Base-by-base conservation (phyloP, 148 eudicot species). In the Dianthus caryophyllus region DNA sequence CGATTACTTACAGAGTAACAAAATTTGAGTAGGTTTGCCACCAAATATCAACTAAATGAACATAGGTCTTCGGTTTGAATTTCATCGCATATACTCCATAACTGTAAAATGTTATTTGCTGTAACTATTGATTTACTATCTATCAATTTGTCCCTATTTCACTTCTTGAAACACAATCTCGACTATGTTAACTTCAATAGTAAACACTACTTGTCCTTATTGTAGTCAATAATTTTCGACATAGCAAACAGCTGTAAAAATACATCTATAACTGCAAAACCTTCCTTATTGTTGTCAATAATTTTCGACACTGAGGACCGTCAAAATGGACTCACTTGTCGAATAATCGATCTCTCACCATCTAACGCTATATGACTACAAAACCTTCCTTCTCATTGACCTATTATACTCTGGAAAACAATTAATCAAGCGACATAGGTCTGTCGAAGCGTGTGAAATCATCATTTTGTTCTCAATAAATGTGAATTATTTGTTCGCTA, bases 111-210 rank as follows among this genome's bases (percentile, higher is more conserved):
- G 44, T 50, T 48, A 20, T 20, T 18, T 15, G 5, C 20, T 48
- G 22, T 48, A 48, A 21, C 52, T 21, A 13, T 48, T 48, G 6
- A 17, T 50, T 20, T 17, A 50, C 54, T 16, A 50, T 50, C 54
- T 18, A n/a, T 50, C 54, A 50, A 16, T 48, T 48, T 48, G 52
- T 48, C 22, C 55, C 25, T 51, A 51, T 51, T 51, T 26, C 55
- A 18, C 25, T 51, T 18, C 26, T 51, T 18, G 55, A 30, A 53
- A 9, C 58, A 53, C 25, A 53, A 18, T 22, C 5, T 53, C 5
- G 51, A 16, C n/a, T 20, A 47, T 14, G 51, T 15, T 20, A 47
- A 47, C 51, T 47, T 17, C 20, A 33, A 33, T n/a, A n/a, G n/a
- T n/a, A n/a, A n/a, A n/a, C n/a, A n/a, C n/a, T n/a, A n/a, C n/a